These are phyloP conservation scores for Gloeostereum incarnatum DNA, from an alignment of 768 basidiomycete genomes.

Conservation along the genomic window DNA sequence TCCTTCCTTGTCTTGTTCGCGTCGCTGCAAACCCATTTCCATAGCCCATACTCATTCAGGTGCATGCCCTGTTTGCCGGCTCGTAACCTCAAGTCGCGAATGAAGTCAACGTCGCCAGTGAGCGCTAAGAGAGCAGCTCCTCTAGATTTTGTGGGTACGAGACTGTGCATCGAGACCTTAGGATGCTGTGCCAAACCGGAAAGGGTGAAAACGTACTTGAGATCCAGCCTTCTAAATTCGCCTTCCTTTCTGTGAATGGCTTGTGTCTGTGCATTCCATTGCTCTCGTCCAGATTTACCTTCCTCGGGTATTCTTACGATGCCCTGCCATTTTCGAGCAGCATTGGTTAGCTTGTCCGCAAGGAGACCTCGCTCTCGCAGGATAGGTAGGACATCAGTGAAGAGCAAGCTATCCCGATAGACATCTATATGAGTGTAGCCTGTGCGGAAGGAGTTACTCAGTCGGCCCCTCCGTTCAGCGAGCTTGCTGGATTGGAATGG, in stretches of 20 bases:
- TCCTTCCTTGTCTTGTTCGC: neutral
- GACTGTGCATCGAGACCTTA: slow-evolving; percentile 14
- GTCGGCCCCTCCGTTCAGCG: neutral
- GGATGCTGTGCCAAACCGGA: slow-evolving; percentile 9
- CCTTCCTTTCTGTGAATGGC: slow-evolving; percentile 6
- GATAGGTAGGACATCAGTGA: slow-evolving; percentile 21
- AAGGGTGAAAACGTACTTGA: neutral
- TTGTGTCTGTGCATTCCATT: neutral
- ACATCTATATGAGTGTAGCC: neutral
- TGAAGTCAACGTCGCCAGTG: slow-evolving; percentile 36
- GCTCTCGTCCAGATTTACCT: no score
- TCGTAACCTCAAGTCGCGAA: slow-evolving; percentile 16
- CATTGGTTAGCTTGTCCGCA: slow-evolving; percentile 14
- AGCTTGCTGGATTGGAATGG: slow-evolving; percentile 1
- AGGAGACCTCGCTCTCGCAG: slow-evolving; percentile 25
- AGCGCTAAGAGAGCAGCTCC: slow-evolving; percentile 30
- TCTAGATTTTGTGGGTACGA: slow-evolving; percentile 18
- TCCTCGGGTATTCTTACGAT: slow-evolving; percentile 24
- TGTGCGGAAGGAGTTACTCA: neutral
- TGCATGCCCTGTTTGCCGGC: slow-evolving; percentile 24
- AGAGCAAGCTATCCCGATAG: slow-evolving; percentile 11
- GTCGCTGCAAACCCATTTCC: slow-evolving; percentile 21
- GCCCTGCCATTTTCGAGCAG: slow-evolving; percentile 27
- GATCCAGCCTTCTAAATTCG: slow-evolving; percentile 1
- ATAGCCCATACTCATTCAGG: slow-evolving; percentile 37